Base-by-base conservation (phyloP, 2,329 filamentous ascomycete species). In the Huntiella decipiens region DNA sequence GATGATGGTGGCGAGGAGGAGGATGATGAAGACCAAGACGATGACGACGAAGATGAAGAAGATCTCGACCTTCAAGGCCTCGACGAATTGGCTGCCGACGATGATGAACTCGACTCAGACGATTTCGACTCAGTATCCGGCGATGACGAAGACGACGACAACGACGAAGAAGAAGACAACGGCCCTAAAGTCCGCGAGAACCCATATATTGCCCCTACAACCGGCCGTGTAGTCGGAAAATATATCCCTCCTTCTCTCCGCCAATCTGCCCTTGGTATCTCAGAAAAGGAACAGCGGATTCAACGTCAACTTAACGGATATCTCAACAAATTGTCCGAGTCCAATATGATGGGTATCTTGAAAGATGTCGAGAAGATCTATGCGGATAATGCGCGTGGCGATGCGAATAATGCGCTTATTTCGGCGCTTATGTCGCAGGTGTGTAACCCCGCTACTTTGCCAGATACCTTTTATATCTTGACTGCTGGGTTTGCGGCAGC, bases 261-360 rank as follows among this genome's bases (percentile, higher is more conserved):
- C 53, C 64, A 70, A 32, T 62, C 72, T 2, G 67, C 71, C 1
- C 73, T 75, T 0, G 77, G 82, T 52, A 69, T 72, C 1, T 82
- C 92, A 58, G 66, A 71, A 37, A 66, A 82, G 41, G 67, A 68
- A 10, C 38, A 38, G 4, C 77, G 81, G 35, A 65, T 98, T 43
- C 77, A 77, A 49, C 76, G 84, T 51, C 84, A 92, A 56, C 69
- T 84, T 0, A 86, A 96, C 58, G 88, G 91, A 56, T 70, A 91
- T 13, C 71, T 98, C 57, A 98, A 98, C 60, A 80, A 88, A 57
- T 68, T 98, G 31, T 95, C 91, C 0, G 88, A 96, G 57, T 77
- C 85, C 34, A 96, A 91, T 54, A 68, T 98, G 51, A 61, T 93
- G 4, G 81, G 83, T 2, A 93, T 96, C 45, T 65, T 95, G 3